Percentiles rank a stretch among this genome's conserved stretches.
phyloP scores from a whole-genome alignment of 176 grass and related monocot species.

The Paspalum notatum region DNA sequence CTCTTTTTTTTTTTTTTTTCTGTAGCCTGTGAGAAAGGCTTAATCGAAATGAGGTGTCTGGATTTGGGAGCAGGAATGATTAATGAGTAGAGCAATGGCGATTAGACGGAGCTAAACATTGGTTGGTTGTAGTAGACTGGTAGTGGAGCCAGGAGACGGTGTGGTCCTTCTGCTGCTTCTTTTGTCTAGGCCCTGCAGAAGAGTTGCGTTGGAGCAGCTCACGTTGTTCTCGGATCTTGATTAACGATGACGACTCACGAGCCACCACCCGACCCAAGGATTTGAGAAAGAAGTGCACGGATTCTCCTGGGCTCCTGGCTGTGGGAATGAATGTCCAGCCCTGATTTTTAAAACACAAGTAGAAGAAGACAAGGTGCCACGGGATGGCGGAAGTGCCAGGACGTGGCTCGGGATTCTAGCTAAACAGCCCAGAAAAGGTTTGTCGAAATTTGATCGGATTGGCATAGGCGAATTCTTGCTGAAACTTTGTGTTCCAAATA shows the following conservation, averaged over 20 bases:
- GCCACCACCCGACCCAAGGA: slow-evolving; percentile 13
- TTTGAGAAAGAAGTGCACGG: slow-evolving; percentile 28
- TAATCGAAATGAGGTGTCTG: slow-evolving; percentile 17
- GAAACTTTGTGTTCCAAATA: not conserved
- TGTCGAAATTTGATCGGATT: not conserved
- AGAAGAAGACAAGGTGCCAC: too few species aligned
- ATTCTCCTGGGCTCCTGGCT: not conserved
- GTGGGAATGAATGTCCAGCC: slow-evolving; percentile 26
- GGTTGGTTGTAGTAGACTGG: not conserved
- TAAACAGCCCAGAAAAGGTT: not conserved
- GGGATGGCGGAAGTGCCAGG: not conserved
- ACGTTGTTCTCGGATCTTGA: not conserved
- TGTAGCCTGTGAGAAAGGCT: not conserved
- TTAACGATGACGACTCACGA: not conserved
- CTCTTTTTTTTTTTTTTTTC: not conserved
- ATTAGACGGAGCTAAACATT: not conserved
- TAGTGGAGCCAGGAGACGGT: slow-evolving; percentile 3
- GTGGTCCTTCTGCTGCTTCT: not conserved
- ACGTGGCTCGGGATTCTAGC: not conserved
- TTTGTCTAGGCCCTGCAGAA: not conserved
- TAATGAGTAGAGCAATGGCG: not conserved
- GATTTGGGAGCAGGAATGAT: not conserved
- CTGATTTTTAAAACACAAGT: not conserved
- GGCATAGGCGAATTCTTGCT: not conserved
- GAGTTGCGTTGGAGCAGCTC: not conserved